Percentiles rank a stretch among this genome's conserved stretches.
These are phyloP conservation scores for Globisporangium apiculatum DNA, from an alignment of 352 stramenopile genomes.

Conservation along the genomic window DNA sequence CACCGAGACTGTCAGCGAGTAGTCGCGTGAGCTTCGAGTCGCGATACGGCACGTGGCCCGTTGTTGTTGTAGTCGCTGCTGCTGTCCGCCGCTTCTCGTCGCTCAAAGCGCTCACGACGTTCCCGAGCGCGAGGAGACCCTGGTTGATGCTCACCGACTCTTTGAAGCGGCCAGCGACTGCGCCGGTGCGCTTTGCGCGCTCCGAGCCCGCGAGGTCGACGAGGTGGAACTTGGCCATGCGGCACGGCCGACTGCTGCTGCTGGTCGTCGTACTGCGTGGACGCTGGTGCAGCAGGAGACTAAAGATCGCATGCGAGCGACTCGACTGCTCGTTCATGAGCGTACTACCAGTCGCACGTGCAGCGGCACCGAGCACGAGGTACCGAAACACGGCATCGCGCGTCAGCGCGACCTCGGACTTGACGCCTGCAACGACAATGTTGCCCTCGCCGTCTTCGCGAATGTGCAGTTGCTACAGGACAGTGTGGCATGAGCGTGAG, in stretches of 20 bases:
- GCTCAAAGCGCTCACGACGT: constrained; percentile 93
- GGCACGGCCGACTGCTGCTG: constrained; percentile 25
- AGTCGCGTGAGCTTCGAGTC: constrained; percentile 89
- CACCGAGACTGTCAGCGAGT: constrained; percentile 82
- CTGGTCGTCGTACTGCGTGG: constrained; percentile 11
- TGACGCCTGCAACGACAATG: constrained; percentile 77
- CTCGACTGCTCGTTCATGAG: constrained; percentile 90
- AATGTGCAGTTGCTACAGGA: constrained; percentile 54
- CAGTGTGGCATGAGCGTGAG: neutral
- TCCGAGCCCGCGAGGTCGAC: constrained; percentile 95
- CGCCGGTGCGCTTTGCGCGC: constrained; percentile 88
- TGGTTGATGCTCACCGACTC: constrained; percentile 97
- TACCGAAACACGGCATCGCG: constrained; percentile 79
- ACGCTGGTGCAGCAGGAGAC: constrained; percentile 73
- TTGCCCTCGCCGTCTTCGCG: constrained; percentile 74
- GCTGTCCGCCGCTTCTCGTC: constrained; percentile 79
- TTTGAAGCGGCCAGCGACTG: constrained; percentile 83
- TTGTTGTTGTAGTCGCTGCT: constrained; percentile 4
- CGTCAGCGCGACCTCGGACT: constrained; percentile 66
- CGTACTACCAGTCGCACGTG: constrained; percentile 79
- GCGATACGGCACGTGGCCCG: constrained; percentile 81
- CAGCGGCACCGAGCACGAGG: constrained; percentile 70
- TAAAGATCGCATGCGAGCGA: constrained; percentile 90
- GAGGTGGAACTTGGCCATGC: constrained; percentile 90
- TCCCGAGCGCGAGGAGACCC: constrained; percentile 91